Conservation (phyloP, 208 protist genomes). For the Balamuthia mandrillaris region DNA sequence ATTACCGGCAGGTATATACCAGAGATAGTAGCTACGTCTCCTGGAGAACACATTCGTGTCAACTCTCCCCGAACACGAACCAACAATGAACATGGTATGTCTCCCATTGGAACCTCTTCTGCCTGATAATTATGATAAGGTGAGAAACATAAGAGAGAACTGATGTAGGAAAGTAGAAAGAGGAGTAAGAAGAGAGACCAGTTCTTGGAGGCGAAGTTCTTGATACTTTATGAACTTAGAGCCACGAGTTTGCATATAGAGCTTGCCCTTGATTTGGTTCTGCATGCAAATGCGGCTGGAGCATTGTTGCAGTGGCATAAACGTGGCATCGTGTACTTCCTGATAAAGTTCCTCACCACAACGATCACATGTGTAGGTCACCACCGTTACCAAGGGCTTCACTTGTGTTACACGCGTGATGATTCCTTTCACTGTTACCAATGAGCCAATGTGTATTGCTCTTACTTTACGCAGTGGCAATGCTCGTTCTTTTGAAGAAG, state of each 20-base stretch:
- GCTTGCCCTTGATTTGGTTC: constrained; percentile 54
- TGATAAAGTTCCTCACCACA: constrained; percentile 82
- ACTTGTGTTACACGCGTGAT: constrained; percentile 80
- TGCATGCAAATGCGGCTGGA: constrained; percentile 47
- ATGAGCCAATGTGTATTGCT: constrained; percentile 58
- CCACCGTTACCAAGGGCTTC: constrained; percentile 76
- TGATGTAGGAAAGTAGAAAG: neutral
- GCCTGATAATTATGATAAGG: neutral
- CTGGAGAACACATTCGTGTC: constrained; percentile 67
- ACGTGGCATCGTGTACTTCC: constrained; percentile 57
- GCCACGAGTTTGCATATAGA: constrained; percentile 77
- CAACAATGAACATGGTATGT: constrained; percentile 79
- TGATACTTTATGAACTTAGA: constrained; percentile 87
- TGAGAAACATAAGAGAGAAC: neutral
- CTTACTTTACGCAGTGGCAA: constrained; percentile 49
- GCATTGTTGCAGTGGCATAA: constrained; percentile 73
- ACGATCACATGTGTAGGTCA: constrained; percentile 81
- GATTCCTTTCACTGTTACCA: constrained; percentile 69
- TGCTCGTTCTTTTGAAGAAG: too few species aligned
- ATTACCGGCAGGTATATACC: constrained; percentile 45
- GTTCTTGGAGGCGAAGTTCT: constrained; percentile 81
- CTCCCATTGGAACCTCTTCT: constrained; percentile 78
- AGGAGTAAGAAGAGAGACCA: constrained; percentile 27
- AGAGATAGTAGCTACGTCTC: constrained; percentile 71
- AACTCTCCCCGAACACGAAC: constrained; percentile 72